Evolutionary conservation across 176 grass and related monocot species (phyloP).

Genomic region (Zizania latifolia): DNA sequence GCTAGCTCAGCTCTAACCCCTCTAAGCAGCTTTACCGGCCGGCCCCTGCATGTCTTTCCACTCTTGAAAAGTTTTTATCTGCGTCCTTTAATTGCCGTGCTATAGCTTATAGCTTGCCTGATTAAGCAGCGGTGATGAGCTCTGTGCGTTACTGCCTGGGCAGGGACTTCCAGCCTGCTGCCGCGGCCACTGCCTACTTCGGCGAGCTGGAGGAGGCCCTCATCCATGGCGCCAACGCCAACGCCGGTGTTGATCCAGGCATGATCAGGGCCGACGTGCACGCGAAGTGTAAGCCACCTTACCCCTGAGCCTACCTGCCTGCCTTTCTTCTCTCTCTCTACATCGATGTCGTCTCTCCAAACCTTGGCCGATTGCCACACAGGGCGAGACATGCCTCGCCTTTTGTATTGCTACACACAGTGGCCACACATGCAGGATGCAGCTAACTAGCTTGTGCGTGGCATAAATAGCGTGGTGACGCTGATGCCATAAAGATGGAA

Average conservation of each 20-base stretch:
- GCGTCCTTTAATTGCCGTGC: neutral
- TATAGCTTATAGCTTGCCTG: slow-evolving; percentile 30
- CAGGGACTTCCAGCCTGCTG: slow-evolving; percentile 67
- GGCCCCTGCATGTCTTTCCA: slow-evolving; percentile 32
- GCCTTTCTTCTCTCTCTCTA: neutral
- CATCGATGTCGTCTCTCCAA: neutral
- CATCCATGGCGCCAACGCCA: slow-evolving; percentile 53
- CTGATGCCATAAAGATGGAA: slow-evolving; percentile 48
- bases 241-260: slow-evolving; percentile 14
- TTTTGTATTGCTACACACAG: slow-evolving; percentile 41
- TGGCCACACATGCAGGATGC: slow-evolving; percentile 51
- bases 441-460: too few relatives aligned
- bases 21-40: slow-evolving; percentile 22
- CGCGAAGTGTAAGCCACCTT: slow-evolving; percentile 44
- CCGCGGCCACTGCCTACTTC: slow-evolving; percentile 56
- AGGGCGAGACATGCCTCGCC: slow-evolving; percentile 56
- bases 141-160: slow-evolving; percentile 45
- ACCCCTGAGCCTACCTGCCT: neutral
- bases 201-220: slow-evolving; percentile 83
- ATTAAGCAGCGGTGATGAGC: slow-evolving; percentile 9
- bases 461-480: slow-evolving; percentile 57
- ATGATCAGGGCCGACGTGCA: slow-evolving; percentile 46
- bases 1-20: slow-evolving; percentile 39
- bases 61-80: slow-evolving; percentile 50
- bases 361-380: slow-evolving; percentile 34